Base-by-base conservation (phyloP, 768 basidiomycete genomes). In the Sarcodon aspratus region DNA sequence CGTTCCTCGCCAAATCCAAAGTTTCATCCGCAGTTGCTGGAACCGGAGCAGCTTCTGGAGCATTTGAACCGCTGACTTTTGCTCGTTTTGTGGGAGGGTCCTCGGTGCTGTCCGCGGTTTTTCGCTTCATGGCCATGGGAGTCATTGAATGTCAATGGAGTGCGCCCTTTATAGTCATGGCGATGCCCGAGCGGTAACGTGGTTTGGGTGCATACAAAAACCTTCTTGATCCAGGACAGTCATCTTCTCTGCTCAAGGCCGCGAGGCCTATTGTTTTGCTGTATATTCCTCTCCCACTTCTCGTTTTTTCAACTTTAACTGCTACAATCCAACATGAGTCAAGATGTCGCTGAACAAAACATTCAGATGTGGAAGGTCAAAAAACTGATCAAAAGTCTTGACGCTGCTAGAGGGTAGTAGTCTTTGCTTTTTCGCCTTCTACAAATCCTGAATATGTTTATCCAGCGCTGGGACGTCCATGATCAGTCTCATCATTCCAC, bases 311-410 rank as follows among this genome's bases (percentile, higher is more conserved):
- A 42, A 15, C 13, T 42, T 42, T 8, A 42, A 13, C 40, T 42
- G 13, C 27, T 13, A 27, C 27, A 36, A 63, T 65, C 66, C 74
- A 82, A 63, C 58, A 87, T 86, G 84, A 84, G 78, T 74, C 82
- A 82, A 70, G 86, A 88, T 65, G 67, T 67, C 55, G 90, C 90
- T 64, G 91, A 94, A 71, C 88, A 92, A 71, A 94, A 93, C 64
- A 94, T 93, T 63, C 88, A 91, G 76, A 88, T 93, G 82, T 87
- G 89, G 94, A 93, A 96, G 72, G 85, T 95, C 69, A 93, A 94
- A 74, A 97, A 96, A 73, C 88, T 98, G 70, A 92, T 99, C 73
- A 93, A 92, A 78, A 93, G 89, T 69, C 81, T 98, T 69, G 90
- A 97, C 64, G 73, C 83, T 45, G 93, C 96, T 51, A 80, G 91